A percentile compares a stretch with the other conserved stretches of the same genome.
phyloP scores from a whole-genome alignment of 305 asterid genomes.

The Fraxinus nigra region DNA sequence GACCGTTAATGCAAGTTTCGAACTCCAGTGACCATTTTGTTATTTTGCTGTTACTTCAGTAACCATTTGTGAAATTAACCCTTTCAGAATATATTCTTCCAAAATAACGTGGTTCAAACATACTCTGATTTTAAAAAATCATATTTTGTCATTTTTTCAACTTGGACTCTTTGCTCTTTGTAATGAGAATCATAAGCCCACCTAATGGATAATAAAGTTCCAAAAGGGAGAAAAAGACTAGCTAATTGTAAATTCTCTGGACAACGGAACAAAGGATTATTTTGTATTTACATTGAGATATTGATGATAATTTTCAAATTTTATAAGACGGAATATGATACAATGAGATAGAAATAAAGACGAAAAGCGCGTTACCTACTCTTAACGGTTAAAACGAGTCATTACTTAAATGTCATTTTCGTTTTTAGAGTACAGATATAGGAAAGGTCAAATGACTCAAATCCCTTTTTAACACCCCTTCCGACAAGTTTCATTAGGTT shows the following conservation, averaged over 20 bases:
- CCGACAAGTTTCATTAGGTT: not conserved
- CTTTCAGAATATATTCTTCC: too few relatives aligned
- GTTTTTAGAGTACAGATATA: not conserved
- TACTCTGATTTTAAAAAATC: not conserved
- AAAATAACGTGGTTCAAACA: too few relatives aligned
- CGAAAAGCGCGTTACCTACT: too few relatives aligned
- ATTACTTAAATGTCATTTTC: not conserved
- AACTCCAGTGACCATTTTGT: too few relatives aligned
- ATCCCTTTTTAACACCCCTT: not conserved
- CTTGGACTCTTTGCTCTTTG: not conserved
- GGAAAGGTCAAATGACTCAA: not conserved
- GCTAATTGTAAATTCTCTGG: not conserved
- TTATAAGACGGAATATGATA: conserved; percentile 13
- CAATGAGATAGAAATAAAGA: too few relatives aligned
- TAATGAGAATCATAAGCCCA: not conserved
- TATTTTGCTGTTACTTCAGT: too few relatives aligned
- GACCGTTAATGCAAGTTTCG: too few relatives aligned
- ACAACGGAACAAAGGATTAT: not conserved
- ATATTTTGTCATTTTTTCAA: not conserved
- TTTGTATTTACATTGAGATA: not conserved
- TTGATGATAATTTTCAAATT: too few relatives aligned
- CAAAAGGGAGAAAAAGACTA: not conserved
- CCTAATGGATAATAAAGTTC: not conserved
- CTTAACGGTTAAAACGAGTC: not conserved
- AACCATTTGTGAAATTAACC: too few relatives aligned